Conservation (phyloP, 345 rosid species). For the Camelina sativa region DNA sequence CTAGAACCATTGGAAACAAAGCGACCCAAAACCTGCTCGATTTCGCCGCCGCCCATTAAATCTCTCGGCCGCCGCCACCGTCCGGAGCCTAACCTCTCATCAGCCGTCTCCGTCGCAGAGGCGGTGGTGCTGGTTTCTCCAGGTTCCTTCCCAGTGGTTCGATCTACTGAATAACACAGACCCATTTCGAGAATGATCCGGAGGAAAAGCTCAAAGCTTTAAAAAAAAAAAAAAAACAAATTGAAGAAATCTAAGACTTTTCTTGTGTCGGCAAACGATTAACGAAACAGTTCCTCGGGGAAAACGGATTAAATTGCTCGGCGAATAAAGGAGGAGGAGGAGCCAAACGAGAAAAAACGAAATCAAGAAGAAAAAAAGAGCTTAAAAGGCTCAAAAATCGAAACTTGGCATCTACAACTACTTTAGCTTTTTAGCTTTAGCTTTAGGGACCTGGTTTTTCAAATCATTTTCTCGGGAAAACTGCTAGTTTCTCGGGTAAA, state of each 20-base stretch:
- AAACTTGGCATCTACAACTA: conserved; percentile 29
- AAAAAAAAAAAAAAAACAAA: not conserved
- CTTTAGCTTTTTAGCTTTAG: conserved; percentile 42
- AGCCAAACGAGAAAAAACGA: conserved; percentile 32
- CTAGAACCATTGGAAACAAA: conserved; percentile 65
- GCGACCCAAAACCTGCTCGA: conserved; percentile 59
- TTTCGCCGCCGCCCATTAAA: conserved; percentile 41
- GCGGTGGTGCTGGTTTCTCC: conserved; percentile 39
- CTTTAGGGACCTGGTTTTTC: conserved; percentile 26
- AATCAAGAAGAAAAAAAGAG: conserved; percentile 32
- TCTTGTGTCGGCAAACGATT: conserved; percentile 34
- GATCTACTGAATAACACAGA: conserved; percentile 65
- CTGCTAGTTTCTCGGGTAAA: conserved; percentile 40
- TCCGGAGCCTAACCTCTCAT: conserved; percentile 42
- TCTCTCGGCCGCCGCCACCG: conserved; percentile 62
- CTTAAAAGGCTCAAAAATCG: conserved; percentile 33
- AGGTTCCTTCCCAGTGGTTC: conserved; percentile 46
- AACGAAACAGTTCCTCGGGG: conserved; percentile 4
- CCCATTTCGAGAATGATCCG: conserved; percentile 56
- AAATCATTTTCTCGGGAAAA: conserved; percentile 39
- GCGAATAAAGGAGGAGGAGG: conserved; percentile 2
- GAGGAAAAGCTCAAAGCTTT: conserved; percentile 2
- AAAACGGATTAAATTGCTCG: conserved; percentile 21
- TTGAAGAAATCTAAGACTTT: conserved; percentile 10
- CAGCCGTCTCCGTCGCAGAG: conserved; percentile 32